These are phyloP conservation scores for Cylindrotheca fusiformis DNA, from an alignment of 108 stramenopile genomes.

Conservation along the genomic window DNA sequence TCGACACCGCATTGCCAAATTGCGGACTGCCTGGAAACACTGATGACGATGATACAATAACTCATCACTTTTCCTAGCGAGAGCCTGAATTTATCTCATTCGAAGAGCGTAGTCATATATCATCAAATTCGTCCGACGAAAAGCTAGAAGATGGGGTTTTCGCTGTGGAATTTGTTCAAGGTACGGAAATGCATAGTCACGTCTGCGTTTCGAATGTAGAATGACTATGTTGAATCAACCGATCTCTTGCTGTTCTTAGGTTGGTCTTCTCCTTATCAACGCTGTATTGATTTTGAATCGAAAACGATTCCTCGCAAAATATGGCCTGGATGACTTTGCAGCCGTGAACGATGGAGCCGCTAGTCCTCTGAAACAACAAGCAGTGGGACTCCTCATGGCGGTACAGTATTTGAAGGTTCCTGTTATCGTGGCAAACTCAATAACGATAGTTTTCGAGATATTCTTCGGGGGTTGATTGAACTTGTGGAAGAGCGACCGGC, in stretches of 20 bases:
- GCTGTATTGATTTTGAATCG: slow-evolving; percentile 75
- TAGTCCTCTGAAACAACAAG: slow-evolving; percentile 63
- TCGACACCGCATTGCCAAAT: too few relatives aligned
- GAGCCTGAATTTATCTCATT: too few relatives aligned
- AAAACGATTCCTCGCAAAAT: slow-evolving; percentile 75
- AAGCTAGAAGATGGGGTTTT: slow-evolving; percentile 84
- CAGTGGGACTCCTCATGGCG: slow-evolving; percentile 72
- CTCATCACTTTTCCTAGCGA: too few relatives aligned
- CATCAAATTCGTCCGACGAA: too few relatives aligned
- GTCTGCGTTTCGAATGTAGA: neutral
- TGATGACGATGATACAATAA: too few relatives aligned
- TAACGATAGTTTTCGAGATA: slow-evolving; percentile 83
- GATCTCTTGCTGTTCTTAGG: slow-evolving; percentile 46
- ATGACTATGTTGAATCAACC: too few relatives aligned
- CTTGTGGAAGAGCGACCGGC: neutral
- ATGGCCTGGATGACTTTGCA: slow-evolving; percentile 73
- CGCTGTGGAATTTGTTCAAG: slow-evolving; percentile 90
- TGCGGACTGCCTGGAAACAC: too few relatives aligned
- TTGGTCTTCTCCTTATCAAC: slow-evolving; percentile 76
- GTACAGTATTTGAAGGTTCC: slow-evolving; percentile 84
- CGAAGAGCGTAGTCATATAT: too few relatives aligned
- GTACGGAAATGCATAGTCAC: slow-evolving; percentile 33
- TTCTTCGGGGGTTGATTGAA: slow-evolving; percentile 62
- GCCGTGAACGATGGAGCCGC: slow-evolving; percentile 38
- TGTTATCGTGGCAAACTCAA: slow-evolving; percentile 69